phyloP scores from a whole-genome alignment of 1,284 basidiomycete species.

The Cutaneotrichosporon dermatis region DNA sequence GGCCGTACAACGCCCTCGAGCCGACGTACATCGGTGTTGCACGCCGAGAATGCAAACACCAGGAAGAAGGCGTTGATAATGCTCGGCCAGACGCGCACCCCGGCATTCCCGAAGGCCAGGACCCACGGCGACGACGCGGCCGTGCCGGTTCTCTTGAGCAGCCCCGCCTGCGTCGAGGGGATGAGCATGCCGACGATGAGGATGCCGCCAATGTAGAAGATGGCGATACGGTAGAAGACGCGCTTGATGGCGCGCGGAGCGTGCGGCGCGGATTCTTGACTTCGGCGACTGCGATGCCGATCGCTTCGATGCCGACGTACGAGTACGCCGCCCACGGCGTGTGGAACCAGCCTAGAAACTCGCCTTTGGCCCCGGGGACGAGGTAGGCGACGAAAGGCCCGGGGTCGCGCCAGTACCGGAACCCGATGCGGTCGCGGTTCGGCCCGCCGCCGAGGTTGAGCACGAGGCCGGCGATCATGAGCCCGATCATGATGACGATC shows the following conservation, averaged over 20 bases:
- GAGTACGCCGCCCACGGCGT: conserved; percentile 29
- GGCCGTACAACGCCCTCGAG: conserved; percentile 53
- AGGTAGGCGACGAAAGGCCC: conserved; percentile 20
- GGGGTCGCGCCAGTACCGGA: conserved; percentile 37
- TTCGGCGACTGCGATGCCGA: conserved; percentile 30
- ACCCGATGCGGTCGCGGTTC: conserved; percentile 23
- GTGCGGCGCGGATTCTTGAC: conserved; percentile 55
- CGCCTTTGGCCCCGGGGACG: conserved; percentile 10
- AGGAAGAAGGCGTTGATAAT: conserved; percentile 81
- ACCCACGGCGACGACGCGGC: conserved; percentile 67
- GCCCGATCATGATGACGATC: conserved; percentile 6
- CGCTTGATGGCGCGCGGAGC: conserved; percentile 69
- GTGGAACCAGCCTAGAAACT: conserved; percentile 28
- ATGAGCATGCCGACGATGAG: conserved; percentile 2
- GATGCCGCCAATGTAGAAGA: conserved; percentile 43
- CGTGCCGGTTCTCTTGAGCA: conserved; percentile 57
- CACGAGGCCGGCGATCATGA: background rate
- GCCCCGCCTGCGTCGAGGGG: conserved; percentile 45
- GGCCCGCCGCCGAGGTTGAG: conserved; percentile 29
- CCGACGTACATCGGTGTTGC: conserved; percentile 75
- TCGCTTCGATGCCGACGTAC: conserved; percentile 34
- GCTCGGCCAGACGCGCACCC: conserved; percentile 66
- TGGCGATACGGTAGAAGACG: conserved; percentile 67
- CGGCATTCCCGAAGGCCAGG: conserved; percentile 58
- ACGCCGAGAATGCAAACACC: conserved; percentile 81